Evolutionary conservation across 352 stramenopile species (phyloP).

Genomic region (Pythium scleroteichum): DNA sequence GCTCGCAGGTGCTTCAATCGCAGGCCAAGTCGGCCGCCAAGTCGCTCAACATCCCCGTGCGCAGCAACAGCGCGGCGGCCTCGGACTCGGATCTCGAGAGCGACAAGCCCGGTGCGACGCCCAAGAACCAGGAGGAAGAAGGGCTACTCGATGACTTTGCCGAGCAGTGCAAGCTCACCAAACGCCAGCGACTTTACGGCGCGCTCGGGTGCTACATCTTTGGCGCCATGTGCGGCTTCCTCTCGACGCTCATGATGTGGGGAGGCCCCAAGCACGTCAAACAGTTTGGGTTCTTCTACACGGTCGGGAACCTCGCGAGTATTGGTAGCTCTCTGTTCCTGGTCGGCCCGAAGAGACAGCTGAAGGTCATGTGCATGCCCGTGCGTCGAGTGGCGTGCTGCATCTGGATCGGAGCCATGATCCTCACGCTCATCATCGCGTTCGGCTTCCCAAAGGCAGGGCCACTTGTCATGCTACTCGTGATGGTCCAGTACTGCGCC

Average conservation of each 20-base stretch:
- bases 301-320: conserved; percentile 74
- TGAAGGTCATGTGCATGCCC: conserved; percentile 86
- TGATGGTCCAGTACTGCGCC: conserved; percentile 76
- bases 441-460: conserved; percentile 71
- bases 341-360: conserved; percentile 61
- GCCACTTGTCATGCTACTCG: conserved; percentile 65
- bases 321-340: conserved; percentile 83
- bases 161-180: conserved; percentile 75
- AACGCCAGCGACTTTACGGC: conserved; percentile 77
- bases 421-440: conserved; percentile 70
- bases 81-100: conserved; percentile 48
- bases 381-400: conserved; percentile 77
- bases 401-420: conserved; percentile 79
- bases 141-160: conserved; percentile 68
- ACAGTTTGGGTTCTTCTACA: conserved; percentile 89
- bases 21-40: conserved; percentile 51
- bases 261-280: conserved; percentile 77
- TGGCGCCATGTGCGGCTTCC: conserved; percentile 69
- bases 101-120: conserved; percentile 29
- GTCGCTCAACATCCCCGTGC: conserved; percentile 57
- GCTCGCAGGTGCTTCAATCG: conserved; percentile 37
- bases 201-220: conserved; percentile 72
- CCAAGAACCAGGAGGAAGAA: conserved; percentile 69
- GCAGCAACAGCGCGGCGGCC: conserved; percentile 30
- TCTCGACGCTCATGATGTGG: conserved; percentile 83